Percentiles rank a stretch among this genome's conserved stretches.
phyloP scores from a whole-genome alignment of 768 basidiomycete genomes.

The Podaxis sp. region DNA sequence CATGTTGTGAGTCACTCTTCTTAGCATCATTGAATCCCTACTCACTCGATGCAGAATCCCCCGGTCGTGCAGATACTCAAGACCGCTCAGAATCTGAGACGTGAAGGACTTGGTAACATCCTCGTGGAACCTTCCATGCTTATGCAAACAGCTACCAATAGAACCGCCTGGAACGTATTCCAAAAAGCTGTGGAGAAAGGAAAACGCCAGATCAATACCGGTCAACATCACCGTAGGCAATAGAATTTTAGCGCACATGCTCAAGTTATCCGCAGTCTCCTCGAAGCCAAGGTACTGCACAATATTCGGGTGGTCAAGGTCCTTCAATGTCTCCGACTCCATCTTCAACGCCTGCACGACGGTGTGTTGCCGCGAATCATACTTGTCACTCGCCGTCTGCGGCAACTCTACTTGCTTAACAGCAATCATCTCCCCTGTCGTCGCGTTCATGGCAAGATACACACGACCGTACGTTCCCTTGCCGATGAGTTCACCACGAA shows the following conservation, averaged over 20 bases:
- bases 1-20: constrained; percentile 9
- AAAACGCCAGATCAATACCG: constrained; percentile 6
- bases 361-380: constrained; percentile 77
- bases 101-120: constrained; percentile 93
- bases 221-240: background rate
- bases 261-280: constrained; percentile 82
- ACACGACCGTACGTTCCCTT: constrained; percentile 97
- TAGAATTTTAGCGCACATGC: constrained; percentile 65
- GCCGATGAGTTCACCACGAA: constrained; percentile 95
- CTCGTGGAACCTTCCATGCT: constrained; percentile 92
- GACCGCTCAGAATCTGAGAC: constrained; percentile 83
- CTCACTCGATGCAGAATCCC: constrained; percentile 90
- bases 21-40: constrained; percentile 6
- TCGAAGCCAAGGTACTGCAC: constrained; percentile 97
- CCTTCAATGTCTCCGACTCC: constrained; percentile 95
- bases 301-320: constrained; percentile 95
- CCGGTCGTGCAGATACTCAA: constrained; percentile 90
- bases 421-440: constrained; percentile 98
- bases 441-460: constrained; percentile 93
- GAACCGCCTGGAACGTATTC: constrained; percentile 99
- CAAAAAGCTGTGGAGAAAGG: constrained; percentile 66
- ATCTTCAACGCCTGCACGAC: constrained; percentile 91
- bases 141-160: constrained; percentile 84
- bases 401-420: constrained; percentile 99
- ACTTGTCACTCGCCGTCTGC: constrained; percentile 86